Conservation (phyloP, 257 asterid genomes). For the Datura wrightii region DNA sequence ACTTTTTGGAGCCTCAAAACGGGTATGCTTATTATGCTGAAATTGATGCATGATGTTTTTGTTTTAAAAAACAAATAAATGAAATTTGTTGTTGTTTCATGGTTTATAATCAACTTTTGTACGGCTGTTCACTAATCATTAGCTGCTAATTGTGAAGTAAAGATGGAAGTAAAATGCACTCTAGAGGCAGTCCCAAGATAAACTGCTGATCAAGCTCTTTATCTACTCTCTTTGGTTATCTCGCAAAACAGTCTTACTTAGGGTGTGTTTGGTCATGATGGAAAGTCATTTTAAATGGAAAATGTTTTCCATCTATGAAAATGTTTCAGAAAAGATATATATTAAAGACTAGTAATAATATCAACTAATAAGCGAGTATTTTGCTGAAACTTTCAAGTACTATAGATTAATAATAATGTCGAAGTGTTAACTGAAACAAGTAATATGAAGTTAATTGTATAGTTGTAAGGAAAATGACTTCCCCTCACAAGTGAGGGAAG, state of each 20-base stretch:
- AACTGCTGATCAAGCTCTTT: conserved; percentile 7
- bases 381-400: too few relatives aligned
- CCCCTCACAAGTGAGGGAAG: too few relatives aligned
- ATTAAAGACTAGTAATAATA: too few relatives aligned
- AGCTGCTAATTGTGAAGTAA: neutral
- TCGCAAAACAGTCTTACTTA: neutral
- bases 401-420: too few relatives aligned
- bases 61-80: neutral
- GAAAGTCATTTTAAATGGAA: too few relatives aligned
- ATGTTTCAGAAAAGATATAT: too few relatives aligned
- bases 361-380: too few relatives aligned
- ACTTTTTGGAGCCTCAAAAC: conserved; percentile 97
- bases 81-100: neutral
- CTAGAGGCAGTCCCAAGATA: neutral
- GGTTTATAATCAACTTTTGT: neutral
- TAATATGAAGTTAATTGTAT: too few relatives aligned
- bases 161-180: neutral
- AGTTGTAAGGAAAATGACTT: too few relatives aligned
- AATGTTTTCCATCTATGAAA: too few relatives aligned
- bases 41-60: neutral
- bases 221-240: neutral
- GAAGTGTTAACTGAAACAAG: too few relatives aligned
- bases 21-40: conserved; percentile 56
- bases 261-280: too few relatives aligned
- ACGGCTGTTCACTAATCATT: neutral